Evolutionary conservation across 139 green algal genomes (phyloP), one percentile per base, ranked within the genome.

Genomic region (Limnomonas spitsbergensis): DNA sequence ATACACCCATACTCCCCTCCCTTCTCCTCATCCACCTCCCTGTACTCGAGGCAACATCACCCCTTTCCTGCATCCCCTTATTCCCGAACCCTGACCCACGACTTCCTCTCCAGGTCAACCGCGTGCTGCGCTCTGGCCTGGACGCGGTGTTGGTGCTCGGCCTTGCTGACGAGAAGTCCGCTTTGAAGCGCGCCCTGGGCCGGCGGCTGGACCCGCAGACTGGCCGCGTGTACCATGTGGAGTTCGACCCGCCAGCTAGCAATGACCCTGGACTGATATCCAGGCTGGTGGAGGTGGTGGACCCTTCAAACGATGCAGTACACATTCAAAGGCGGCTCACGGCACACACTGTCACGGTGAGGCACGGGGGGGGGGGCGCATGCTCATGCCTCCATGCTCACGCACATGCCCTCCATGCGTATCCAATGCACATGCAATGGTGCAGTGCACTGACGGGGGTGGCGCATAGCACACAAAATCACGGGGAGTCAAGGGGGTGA

Each of bases 151-250:
- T 95, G 4, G 80, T 88, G 52, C 79, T 88, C 4, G 73, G 37
- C 6, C 78, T 86, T 3, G 32, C 69, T 1, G 87, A 87, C 67
- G 80, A 84, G 9, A 75, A 40, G 37, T 3, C 79, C 1, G 85
- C 79, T 2, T 68, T 87, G 27, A 83, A 82, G 77, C 76, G 82
- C 3, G 84, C 80, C 4, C 79, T 88, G 29, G 84, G 87, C 29
- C 78, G 87, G 4, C 54, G 87, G 3, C 38, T 87, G 38, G 87
- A 88, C 82, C 79, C 84, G 78, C 36, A 69, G 2, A 91, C 89
- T 69, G 89, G 89, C 29, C 72, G 54, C 0, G 80, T 92, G 38
- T 95, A 94, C 84, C 91, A 95, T 72, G 66, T 94, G 47, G 89
- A 94, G 66, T 90, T 90, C 67, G 83, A 90, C 72, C 88, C 89